phyloP scores from a whole-genome alignment of 1,284 basidiomycete species.

The Albatrellus sp. region DNA sequence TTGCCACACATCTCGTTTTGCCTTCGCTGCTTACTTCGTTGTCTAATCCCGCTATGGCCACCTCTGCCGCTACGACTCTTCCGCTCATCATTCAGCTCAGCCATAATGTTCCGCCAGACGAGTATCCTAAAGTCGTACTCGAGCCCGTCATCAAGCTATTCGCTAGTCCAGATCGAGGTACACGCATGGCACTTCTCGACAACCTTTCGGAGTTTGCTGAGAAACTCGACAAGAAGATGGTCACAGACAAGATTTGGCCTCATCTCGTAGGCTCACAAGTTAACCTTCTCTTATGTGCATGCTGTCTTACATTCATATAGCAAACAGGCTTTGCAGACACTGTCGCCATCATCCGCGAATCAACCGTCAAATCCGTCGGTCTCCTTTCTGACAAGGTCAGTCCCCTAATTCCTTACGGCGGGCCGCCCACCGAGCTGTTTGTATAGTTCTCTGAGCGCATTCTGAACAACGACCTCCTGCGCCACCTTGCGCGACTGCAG shows the following conservation, averaged over 20 bases:
- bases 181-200: constrained; percentile 88
- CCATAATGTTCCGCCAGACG: constrained; percentile 55
- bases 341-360: constrained; percentile 87
- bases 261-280: constrained; percentile 57
- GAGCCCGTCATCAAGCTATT: constrained; percentile 77
- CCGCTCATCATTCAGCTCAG: constrained; percentile 78
- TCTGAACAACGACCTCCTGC: constrained; percentile 92
- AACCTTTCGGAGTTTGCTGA: constrained; percentile 77
- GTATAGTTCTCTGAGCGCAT: constrained; percentile 72
- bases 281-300: too few species aligned
- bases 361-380: constrained; percentile 83
- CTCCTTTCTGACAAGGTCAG: constrained; percentile 77
- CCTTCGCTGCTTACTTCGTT: constrained; percentile 56
- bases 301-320: constrained; percentile 25
- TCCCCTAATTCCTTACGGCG: not conserved
- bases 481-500: constrained; percentile 88
- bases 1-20: constrained; percentile 77
- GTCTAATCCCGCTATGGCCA: constrained; percentile 72
- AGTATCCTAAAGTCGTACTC: constrained; percentile 62
- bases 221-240: constrained; percentile 75
- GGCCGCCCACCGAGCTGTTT: not conserved
- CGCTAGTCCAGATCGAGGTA: constrained; percentile 82
- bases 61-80: constrained; percentile 63
- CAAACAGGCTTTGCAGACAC: constrained; percentile 94
- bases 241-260: constrained; percentile 88